Base-by-base conservation (phyloP, 192 early-diverging fungal genomes). In the Obelidium mucronatum region DNA sequence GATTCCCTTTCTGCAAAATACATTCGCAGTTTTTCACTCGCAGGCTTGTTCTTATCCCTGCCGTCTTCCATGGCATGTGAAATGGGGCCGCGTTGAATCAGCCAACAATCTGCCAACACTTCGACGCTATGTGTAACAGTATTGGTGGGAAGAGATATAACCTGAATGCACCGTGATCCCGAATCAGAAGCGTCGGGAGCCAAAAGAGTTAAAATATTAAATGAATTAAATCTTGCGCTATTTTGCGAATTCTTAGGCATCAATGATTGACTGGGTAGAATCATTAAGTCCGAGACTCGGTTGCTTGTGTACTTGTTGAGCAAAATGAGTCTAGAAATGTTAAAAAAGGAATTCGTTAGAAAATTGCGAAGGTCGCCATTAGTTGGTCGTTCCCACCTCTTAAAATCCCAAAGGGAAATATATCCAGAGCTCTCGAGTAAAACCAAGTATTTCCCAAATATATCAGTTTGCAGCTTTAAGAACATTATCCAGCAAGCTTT, bases 371-470 rank as follows among this genome's bases (percentile, higher is more conserved):
- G 19, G n/a, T n/a, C n/a, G n/a, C n/a, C n/a, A n/a, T n/a, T n/a
- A n/a, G n/a, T n/a, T n/a, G n/a, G n/a, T n/a, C n/a, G n/a, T n/a
- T n/a, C n/a, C n/a, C 5, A 78, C 80, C 68, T 30, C 30, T 82
- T 59, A 40, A 66, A 58, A 59, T 82, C 81, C 81, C 81, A 82
- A 1, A 82, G 34, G 13, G 77, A 76, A 2, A 82, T 63, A 19
- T 30, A 30, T 30, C 78, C 73, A 8, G n/a, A 48, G 15, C 8
- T 48, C 19, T 82, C 81, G 11, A 82, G 59, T 13, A 79, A 15
- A 17, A 79, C 35, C 28, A 79, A 24, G 68, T 69, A 62, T 59
- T 59, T 73, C 39, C 53, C 59, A n/a, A 34, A 36, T 17, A 28
- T 3, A 72, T 78, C 81, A 28, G 40, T 54, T 66, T 79, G 58